Base-by-base conservation (phyloP, 257 asterid species). In the Henckelia pumila region DNA sequence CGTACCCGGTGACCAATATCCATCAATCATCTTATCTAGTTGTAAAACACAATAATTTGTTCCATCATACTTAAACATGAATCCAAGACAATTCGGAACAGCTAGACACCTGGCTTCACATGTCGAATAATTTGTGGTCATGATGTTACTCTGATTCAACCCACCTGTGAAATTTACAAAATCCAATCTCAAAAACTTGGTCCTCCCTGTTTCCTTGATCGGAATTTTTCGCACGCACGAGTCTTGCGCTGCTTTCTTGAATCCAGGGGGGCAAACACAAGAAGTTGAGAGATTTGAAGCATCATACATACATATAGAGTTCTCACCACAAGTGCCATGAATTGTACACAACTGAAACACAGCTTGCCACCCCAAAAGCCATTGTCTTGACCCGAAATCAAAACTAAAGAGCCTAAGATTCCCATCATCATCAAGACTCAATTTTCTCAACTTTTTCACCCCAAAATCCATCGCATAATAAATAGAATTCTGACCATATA, bases 231-330 rank as follows among this genome's bases (percentile, higher is more conserved):
- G 69, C 66, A 62, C 74, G 32, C 97, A 91, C 6, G 86, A 70
- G 52, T 71, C 68, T 49, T 52, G 70, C 11, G 21, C 32, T 25
- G 49, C 61, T 59, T 53, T 69, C 56, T 11, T 61, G 59, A 80
- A 91, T 69, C 96, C 97, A 11, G 97, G 96, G 57, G 96, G 96
- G 76, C 96, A 91, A 2, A 80, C 73, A 30, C 97, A 91, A 3
- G 86, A 77, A 56, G 95, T 82, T 21, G 83, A 75, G 56, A 72
- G 56, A 57, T 69, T 80, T 22, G 76, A 79, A 7, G 72, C 78
- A 64, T 91, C 82, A 64, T 76, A 88, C 67, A 81, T 63, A 66
- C 97, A 91, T 21, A 91, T 76, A 17, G 87, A 83, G 70, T 86
- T 83, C 16, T 25, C 35, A 70, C 96, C 97, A 67, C 97, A 91